A percentile compares a stretch with the other conserved stretches of the same genome.
These are phyloP conservation scores for Tinospora cordifolia DNA, from an alignment of 164 flowering plant genomes.

Conservation along the genomic window DNA sequence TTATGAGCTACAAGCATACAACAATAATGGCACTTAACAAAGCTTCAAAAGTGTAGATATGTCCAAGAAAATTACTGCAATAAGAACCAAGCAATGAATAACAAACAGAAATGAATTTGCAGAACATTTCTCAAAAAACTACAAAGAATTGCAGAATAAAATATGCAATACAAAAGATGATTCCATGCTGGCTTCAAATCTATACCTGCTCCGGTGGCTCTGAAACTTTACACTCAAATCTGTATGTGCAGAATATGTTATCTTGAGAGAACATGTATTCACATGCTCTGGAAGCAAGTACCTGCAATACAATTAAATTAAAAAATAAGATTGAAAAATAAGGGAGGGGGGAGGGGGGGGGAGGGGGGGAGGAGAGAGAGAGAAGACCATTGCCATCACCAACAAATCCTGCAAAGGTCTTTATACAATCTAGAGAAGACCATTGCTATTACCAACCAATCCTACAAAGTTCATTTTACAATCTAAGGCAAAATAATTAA, in stretches of 20 bases:
- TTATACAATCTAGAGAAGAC: neutral
- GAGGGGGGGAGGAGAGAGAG: too few species aligned
- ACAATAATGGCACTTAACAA: too few species aligned
- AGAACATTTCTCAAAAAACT: too few species aligned
- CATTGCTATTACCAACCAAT: neutral
- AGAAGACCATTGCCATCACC: neutral
- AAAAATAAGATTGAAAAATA: neutral
- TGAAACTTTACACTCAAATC: conserved; percentile 93
- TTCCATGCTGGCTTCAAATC: too few species aligned
- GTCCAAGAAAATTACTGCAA: neutral
- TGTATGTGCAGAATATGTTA: conserved; percentile 85
- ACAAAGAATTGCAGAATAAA: neutral
- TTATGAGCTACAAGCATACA: neutral
- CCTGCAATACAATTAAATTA: conserved; percentile 35
- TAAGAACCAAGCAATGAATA: neutral
- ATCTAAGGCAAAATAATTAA: neutral
- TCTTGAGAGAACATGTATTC: conserved; percentile 62
- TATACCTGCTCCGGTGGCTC: conserved; percentile 88
- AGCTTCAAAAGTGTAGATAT: neutral
- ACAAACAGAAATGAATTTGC: neutral
- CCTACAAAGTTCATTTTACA: neutral
- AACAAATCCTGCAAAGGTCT: neutral
- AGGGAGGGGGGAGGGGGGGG: neutral
- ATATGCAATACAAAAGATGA: too few species aligned
- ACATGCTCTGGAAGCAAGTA: conserved; percentile 79